These are phyloP conservation scores for Didymella pomorum DNA, from an alignment of 2,329 filamentous ascomycete genomes.

Conservation along the genomic window DNA sequence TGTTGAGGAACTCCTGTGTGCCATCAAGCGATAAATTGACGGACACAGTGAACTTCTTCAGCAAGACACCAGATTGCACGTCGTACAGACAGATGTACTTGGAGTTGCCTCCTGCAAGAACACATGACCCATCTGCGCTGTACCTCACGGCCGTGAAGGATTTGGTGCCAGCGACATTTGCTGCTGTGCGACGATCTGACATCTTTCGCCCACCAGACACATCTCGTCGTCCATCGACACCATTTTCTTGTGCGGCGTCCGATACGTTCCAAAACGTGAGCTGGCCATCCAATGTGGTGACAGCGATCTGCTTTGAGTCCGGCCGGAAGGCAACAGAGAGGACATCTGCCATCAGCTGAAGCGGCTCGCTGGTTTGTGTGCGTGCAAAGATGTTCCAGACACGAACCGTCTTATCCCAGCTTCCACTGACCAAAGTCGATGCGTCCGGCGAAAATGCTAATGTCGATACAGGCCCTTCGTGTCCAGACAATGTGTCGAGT, in stretches of 20 bases:
- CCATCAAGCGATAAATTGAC: conserved; percentile 94
- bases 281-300: conserved; percentile 92
- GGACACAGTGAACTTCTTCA: conserved; percentile 96
- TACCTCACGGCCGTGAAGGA: conserved; percentile 88
- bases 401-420: conserved; percentile 94
- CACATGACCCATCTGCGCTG: conserved; percentile 88
- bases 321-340: conserved; percentile 86
- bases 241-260: conserved; percentile 84
- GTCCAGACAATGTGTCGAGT: conserved; percentile 86
- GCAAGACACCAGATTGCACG: conserved; percentile 85
- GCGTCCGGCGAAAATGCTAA: conserved; percentile 90
- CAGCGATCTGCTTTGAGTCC: conserved; percentile 88
- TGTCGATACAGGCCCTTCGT: conserved; percentile 91
- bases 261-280: conserved; percentile 93
- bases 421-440: conserved; percentile 83
- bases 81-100: conserved; percentile 99
- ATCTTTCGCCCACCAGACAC: conserved; percentile 91
- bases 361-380: conserved; percentile 91
- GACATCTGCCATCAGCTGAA: conserved; percentile 92
- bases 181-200: conserved; percentile 86
- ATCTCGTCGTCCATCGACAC: conserved; percentile 88
- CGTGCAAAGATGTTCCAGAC: conserved; percentile 96
- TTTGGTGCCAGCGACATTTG: conserved; percentile 89
- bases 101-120: conserved; percentile 92
- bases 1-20: conserved; percentile 97